These are phyloP conservation scores for Hypoxylon sp. DNA, from an alignment of 2,329 filamentous ascomycete species.

Conservation along the genomic window DNA sequence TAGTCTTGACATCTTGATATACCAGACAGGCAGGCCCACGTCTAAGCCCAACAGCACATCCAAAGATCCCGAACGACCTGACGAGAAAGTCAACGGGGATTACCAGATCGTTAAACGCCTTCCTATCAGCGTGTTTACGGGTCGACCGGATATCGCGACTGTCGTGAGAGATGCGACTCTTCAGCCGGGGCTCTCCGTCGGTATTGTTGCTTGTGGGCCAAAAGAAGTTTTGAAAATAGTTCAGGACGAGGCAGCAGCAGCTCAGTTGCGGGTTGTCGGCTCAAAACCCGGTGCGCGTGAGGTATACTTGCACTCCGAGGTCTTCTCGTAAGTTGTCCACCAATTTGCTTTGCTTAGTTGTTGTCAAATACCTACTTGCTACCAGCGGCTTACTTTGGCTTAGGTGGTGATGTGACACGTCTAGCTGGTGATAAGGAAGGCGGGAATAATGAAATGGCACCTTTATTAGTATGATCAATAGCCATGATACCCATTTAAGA, in stretches of 20 bases:
- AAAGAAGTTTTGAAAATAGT: constrained; percentile 45
- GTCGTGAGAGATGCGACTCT: constrained; percentile 45
- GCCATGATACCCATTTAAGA: constrained; percentile 3
- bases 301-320: constrained; percentile 51
- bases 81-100: constrained; percentile 20
- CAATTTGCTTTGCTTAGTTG: background rate
- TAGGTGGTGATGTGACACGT: constrained; percentile 27
- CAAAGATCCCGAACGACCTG: constrained; percentile 27
- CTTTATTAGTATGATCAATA: constrained; percentile 3
- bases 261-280: constrained; percentile 48
- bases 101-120: constrained; percentile 11
- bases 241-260: constrained; percentile 50
- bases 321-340: constrained; percentile 50
- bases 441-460: background rate
- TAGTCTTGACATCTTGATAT: constrained; percentile 45
- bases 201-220: constrained; percentile 51
- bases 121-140: constrained; percentile 32
- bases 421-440: background rate
- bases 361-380: background rate
- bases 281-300: constrained; percentile 47
- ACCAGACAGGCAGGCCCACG: constrained; percentile 44
- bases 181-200: constrained; percentile 44
- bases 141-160: constrained; percentile 46
- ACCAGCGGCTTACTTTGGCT: background rate
- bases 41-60: constrained; percentile 26